phyloP scores from a whole-genome alignment of 2,329 filamentous ascomycete species.

The Hymenoscyphus scutula region DNA sequence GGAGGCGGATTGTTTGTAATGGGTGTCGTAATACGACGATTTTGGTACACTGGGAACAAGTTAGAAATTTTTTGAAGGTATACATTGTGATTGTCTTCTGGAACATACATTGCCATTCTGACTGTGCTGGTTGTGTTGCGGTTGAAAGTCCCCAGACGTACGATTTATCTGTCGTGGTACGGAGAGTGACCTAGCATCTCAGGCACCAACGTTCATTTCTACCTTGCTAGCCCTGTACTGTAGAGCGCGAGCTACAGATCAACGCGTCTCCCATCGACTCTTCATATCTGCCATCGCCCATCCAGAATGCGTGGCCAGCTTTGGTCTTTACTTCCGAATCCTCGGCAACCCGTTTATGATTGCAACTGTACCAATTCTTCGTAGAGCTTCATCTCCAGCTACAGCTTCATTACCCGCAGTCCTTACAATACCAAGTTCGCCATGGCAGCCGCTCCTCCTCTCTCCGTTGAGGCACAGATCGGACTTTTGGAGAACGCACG shows the following conservation, averaged over 20 bases:
- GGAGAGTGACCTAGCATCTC: too few relatives aligned
- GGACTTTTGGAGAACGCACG: conserved; percentile 87
- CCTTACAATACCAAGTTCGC: conserved; percentile 21
- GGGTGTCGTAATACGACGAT: conserved; percentile 88
- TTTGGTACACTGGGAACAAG: conserved; percentile 50
- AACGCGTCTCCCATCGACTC: not conserved
- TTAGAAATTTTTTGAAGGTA: not conserved
- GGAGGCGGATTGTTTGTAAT: conserved; percentile 80
- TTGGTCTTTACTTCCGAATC: conserved; percentile 5
- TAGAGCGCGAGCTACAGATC: conserved; percentile 10
- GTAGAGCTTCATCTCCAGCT: conserved; percentile 28
- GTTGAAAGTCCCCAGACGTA: conserved; percentile 4
- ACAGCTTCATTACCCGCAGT: conserved; percentile 24
- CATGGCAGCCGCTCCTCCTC: conserved; percentile 50
- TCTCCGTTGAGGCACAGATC: conserved; percentile 72
- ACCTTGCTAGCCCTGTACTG: not conserved
- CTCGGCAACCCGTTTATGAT: conserved; percentile 19
- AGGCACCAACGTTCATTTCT: too few relatives aligned
- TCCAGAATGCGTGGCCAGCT: conserved; percentile 21
- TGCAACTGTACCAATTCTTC: conserved; percentile 14
- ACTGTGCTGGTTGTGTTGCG: conserved; percentile 8
- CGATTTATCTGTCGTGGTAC: too few relatives aligned
- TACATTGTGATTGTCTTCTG: not conserved
- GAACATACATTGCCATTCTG: conserved; percentile 34
- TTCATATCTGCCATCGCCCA: conserved; percentile 9